Conservation (phyloP, 1,284 basidiomycete genomes). For the Volvariella surrecta region DNA sequence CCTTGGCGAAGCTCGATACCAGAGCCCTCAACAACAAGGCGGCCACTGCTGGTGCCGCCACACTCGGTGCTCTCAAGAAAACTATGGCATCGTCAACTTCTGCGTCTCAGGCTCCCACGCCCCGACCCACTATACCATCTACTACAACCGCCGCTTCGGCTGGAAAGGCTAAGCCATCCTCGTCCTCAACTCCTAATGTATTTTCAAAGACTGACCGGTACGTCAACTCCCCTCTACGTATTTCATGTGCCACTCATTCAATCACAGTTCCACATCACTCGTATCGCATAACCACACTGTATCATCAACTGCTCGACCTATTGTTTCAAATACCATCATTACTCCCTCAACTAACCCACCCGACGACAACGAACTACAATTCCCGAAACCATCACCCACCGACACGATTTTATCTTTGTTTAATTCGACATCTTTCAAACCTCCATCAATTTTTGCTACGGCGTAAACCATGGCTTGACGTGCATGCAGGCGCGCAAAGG, state of each 20-base stretch:
- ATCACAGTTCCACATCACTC: constrained; percentile 8
- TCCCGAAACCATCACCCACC: constrained; percentile 11
- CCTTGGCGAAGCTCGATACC: constrained; percentile 16
- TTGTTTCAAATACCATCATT: neutral
- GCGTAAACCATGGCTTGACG: constrained; percentile 40
- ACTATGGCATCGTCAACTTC: constrained; percentile 16
- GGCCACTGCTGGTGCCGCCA: constrained; percentile 31
- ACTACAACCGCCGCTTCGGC: constrained; percentile 6
- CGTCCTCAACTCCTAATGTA: constrained; percentile 25
- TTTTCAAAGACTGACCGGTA: constrained; percentile 70
- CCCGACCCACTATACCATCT: too few relatives aligned
- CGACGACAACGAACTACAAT: constrained; percentile 13
- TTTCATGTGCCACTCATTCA: constrained; percentile 33
- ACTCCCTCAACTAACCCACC: constrained; percentile 13
- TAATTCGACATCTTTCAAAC: constrained; percentile 44
- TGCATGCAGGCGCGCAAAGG: constrained; percentile 51
- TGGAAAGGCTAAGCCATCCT: constrained; percentile 12
- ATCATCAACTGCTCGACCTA: neutral
- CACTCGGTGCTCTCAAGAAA: constrained; percentile 37
- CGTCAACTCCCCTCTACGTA: constrained; percentile 24
- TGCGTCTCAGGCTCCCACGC: constrained; percentile 14
- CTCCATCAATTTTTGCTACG: constrained; percentile 53
- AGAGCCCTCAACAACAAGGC: constrained; percentile 26
- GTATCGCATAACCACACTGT: constrained; percentile 12
- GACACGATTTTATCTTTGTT: constrained; percentile 24